phyloP scores from a whole-genome alignment of 1,284 basidiomycete species.

The Psilocybe mexicana region DNA sequence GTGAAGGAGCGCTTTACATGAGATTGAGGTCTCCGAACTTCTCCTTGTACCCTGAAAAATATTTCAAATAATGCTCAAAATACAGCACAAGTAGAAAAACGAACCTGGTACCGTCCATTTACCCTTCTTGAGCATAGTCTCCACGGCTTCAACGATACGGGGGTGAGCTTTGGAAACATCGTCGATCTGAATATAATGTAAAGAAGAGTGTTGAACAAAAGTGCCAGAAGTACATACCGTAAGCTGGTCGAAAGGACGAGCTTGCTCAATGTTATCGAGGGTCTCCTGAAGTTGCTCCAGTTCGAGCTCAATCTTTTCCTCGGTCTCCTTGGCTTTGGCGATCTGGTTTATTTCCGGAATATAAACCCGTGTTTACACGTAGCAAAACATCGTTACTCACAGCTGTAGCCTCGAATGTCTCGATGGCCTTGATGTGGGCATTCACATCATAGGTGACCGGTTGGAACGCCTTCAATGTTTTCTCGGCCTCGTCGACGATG shows the following conservation, averaged over 20 bases:
- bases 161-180: slow-evolving; percentile 95
- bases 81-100: slow-evolving; percentile 21
- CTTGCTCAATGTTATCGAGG: slow-evolving; percentile 96
- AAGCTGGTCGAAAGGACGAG: slow-evolving; percentile 96
- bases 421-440: slow-evolving; percentile 93
- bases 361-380: slow-evolving; percentile 7
- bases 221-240: slow-evolving; percentile 55
- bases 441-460: slow-evolving; percentile 94
- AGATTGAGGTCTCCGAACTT: slow-evolving; percentile 91
- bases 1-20: slow-evolving; percentile 58
- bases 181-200: slow-evolving; percentile 55
- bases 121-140: slow-evolving; percentile 98
- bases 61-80: slow-evolving; percentile 11
- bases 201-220: background rate
- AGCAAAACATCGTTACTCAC: slow-evolving; percentile 51
- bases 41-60: slow-evolving; percentile 77
- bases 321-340: slow-evolving; percentile 88
- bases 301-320: slow-evolving; percentile 91
- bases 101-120: slow-evolving; percentile 95
- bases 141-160: slow-evolving; percentile 89
- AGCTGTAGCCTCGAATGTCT: slow-evolving; percentile 96
- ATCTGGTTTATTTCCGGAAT: slow-evolving; percentile 55
- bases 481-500: slow-evolving; percentile 92
- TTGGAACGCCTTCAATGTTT: slow-evolving; percentile 88
- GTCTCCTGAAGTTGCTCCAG: slow-evolving; percentile 92